phyloP scores from a whole-genome alignment of 257 asterid species.

The Marsdenia floribunda region DNA sequence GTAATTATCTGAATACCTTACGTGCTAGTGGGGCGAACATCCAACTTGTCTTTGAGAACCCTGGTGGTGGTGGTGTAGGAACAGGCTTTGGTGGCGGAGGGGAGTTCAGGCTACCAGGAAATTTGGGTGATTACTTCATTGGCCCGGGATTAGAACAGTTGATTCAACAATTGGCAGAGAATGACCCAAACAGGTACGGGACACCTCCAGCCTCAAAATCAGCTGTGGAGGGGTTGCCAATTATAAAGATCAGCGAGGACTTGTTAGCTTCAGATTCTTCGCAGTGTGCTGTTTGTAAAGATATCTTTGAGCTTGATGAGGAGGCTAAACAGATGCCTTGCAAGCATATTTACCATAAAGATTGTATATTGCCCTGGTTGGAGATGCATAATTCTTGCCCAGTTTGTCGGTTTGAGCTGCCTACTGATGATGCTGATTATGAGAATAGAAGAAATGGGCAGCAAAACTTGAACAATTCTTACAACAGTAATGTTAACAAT shows the following conservation, averaged over 20 bases:
- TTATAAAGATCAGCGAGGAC: constrained; percentile 41
- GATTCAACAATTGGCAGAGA: constrained; percentile 82
- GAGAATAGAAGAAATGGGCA: constrained; percentile 50
- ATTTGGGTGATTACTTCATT: constrained; percentile 67
- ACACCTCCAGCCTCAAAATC: constrained; percentile 85
- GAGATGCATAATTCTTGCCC: constrained; percentile 94
- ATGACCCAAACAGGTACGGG: constrained; percentile 81
- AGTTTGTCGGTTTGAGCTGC: constrained; percentile 77
- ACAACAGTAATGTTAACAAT: background rate
- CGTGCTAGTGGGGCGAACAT: constrained; percentile 57
- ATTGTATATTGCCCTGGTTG: constrained; percentile 84
- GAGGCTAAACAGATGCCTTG: constrained; percentile 79
- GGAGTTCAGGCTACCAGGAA: constrained; percentile 41
- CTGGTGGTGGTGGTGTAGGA: constrained; percentile 32
- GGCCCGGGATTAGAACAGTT: constrained; percentile 84
- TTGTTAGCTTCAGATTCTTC: constrained; percentile 56
- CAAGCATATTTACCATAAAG: constrained; percentile 81
- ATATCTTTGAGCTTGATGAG: constrained; percentile 56
- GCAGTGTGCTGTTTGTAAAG: constrained; percentile 87
- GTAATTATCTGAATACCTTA: constrained; percentile 42
- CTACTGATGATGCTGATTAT: constrained; percentile 84
- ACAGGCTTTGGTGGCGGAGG: constrained; percentile 22
- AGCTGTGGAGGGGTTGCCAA: constrained; percentile 64
- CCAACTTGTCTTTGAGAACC: constrained; percentile 62
- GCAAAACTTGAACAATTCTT: constrained; percentile 12